phyloP scores from a whole-genome alignment of 2,329 filamentous ascomycete species.

The Bertia moriformis region DNA sequence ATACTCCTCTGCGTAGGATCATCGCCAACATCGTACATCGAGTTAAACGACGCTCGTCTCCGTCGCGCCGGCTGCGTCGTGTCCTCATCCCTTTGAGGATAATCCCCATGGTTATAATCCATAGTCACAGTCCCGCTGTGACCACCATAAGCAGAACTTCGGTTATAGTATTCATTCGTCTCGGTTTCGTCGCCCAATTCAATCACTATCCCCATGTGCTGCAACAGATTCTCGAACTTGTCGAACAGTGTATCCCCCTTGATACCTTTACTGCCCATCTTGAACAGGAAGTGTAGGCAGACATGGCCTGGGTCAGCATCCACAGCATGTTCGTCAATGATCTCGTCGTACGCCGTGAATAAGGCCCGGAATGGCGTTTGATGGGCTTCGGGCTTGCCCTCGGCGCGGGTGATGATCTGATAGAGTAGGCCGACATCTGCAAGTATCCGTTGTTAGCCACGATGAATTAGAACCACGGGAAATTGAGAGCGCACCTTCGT shows the following conservation, averaged over 20 bases:
- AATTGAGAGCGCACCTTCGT: not conserved
- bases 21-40: not conserved
- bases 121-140: not conserved
- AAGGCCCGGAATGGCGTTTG: constrained; percentile 62
- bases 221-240: constrained; percentile 56
- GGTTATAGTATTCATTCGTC: not conserved
- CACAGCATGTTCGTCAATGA: constrained; percentile 57
- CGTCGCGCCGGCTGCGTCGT: not conserved
- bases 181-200: constrained; percentile 26
- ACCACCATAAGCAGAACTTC: not conserved
- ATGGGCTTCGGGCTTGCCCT: constrained; percentile 44
- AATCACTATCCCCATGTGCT: constrained; percentile 56
- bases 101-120: not conserved
- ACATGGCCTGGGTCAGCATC: constrained; percentile 61
- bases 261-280: constrained; percentile 53
- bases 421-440: constrained; percentile 68
- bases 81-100: not conserved
- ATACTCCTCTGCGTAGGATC: not conserved
- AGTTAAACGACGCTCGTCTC: not conserved
- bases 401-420: constrained; percentile 59
- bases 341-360: constrained; percentile 65
- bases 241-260: constrained; percentile 36
- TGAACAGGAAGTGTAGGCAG: constrained; percentile 66
- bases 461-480: not conserved
- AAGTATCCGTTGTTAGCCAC: not conserved